These are phyloP conservation scores for Boletus tomentosulus DNA, from an alignment of 768 basidiomycete genomes.

Conservation along the genomic window DNA sequence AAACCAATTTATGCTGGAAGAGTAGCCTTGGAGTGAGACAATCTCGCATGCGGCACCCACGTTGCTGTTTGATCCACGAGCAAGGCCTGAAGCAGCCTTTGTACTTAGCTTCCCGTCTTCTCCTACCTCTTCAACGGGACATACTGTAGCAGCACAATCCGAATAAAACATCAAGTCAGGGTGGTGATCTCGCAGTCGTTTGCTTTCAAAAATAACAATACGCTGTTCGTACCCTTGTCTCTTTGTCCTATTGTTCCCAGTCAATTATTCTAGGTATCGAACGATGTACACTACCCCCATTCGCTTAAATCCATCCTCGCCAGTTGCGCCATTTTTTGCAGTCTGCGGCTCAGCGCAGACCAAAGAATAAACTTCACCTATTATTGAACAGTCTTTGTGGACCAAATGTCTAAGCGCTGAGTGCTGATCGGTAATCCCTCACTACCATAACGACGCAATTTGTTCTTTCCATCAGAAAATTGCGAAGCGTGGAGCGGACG, in stretches of 20 bases:
- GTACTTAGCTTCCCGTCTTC: not conserved
- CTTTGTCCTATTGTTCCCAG: not conserved
- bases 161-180: not conserved
- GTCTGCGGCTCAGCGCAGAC: not conserved
- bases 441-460: constrained; percentile 7
- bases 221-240: not conserved
- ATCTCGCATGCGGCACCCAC: not conserved
- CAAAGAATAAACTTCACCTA: not conserved
- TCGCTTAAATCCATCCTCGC: not conserved
- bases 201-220: not conserved
- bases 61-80: not conserved
- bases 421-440: constrained; percentile 3
- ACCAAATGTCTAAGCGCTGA: not conserved
- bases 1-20: not conserved
- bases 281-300: not conserved
- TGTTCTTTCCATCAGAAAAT: constrained; percentile 11
- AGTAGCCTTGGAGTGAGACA: not conserved
- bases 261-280: not conserved
- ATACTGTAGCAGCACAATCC: not conserved
- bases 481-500: constrained; percentile 12
- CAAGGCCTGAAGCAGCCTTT: not conserved
- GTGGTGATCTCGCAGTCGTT: not conserved
- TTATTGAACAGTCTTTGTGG: not conserved
- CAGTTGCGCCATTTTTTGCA: not conserved
- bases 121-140: not conserved